phyloP scores from a whole-genome alignment of 345 rosid genomes.

The Pseudoturritis turrita region DNA sequence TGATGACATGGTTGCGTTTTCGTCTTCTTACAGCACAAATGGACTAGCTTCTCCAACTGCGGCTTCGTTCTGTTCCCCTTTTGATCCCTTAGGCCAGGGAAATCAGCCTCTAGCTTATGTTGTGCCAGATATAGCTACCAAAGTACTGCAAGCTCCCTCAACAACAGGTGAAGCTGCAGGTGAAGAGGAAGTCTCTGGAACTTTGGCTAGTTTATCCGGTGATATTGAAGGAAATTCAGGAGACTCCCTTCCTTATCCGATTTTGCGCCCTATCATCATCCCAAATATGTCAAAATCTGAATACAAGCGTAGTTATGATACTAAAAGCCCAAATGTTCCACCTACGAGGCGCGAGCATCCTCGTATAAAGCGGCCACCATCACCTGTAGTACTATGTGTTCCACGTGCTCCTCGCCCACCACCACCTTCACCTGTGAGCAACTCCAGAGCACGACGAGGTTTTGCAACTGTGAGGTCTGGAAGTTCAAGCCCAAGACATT shows the following conservation, averaged over 20 bases:
- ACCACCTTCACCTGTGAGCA: conserved; percentile 89
- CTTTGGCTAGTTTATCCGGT: conserved; percentile 48
- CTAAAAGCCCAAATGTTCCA: conserved; percentile 78
- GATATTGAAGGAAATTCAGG: conserved; percentile 68
- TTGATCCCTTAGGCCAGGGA: conserved; percentile 71
- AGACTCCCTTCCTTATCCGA: conserved; percentile 79
- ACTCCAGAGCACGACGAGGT: conserved; percentile 82
- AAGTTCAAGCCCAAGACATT: conserved; percentile 98
- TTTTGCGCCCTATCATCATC: conserved; percentile 87
- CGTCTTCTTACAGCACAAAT: conserved; percentile 86
- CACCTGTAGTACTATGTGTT: conserved; percentile 95
- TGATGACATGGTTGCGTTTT: conserved; percentile 97
- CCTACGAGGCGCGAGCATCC: conserved; percentile 72
- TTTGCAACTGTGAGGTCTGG: conserved; percentile 97
- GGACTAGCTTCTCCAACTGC: conserved; percentile 96
- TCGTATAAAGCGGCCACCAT: conserved; percentile 92
- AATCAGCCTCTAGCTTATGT: conserved; percentile 88
- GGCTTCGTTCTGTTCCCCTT: conserved; percentile 83
- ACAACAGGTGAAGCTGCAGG: conserved; percentile 45
- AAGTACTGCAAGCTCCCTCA: conserved; percentile 58
- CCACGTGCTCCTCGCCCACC: conserved; percentile 95
- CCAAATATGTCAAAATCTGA: conserved; percentile 77
- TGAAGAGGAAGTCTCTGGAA: conserved; percentile 68
- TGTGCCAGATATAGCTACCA: conserved; percentile 63
- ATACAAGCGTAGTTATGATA: conserved; percentile 56